Base-by-base conservation (phyloP, 495 filamentous ascomycete genomes). In the Xylaria scruposa region DNA sequence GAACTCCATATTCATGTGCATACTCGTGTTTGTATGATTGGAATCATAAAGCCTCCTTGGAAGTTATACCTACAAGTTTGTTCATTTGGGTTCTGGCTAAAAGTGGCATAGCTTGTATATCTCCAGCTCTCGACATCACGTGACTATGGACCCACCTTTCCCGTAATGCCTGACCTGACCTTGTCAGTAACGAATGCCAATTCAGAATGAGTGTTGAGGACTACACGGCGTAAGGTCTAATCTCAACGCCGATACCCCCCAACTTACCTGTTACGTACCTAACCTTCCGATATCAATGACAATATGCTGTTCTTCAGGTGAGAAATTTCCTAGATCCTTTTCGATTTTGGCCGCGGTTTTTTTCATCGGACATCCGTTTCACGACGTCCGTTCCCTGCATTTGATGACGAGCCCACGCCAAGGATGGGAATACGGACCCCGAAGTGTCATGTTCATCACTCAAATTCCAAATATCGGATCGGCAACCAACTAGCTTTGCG, bases 301-400 rank as follows among this genome's bases (percentile, higher is more conserved):
- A 65, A 60, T 1, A 71, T 71, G 70, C 24, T 71, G 51, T 71
- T 71, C 53, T 71, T 71, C 62, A 71, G 70, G 70, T 71, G 31
- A 71, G 70, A 7, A 21, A 21, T 24, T 67, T 40, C 15, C 4
- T 53, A 6, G 24, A 26, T 21, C 44, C 21, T 36, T n/a, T 40
- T 70, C 33, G 3, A 33, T 51, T 49, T 47, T 46, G 17, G 24
- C 42, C 21, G 31, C n/a, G 15, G 5, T 59, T n/a, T 60, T n/a
- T 60, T 7, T n/a, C 15, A n/a, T 69, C 26, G 67, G 21, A 47
- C 66, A 12, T 68, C 21, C 47, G 31, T 53, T 6, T 29, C 19
- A 36, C 56, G 1, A 19, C 4, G 31, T 59, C 58, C 58, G 19
- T 36, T n/a, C 29, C 56, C 56, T 58, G 56, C 56, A 36, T 59